These are phyloP conservation scores for Podila epicladia DNA, from an alignment of 192 early-diverging fungal genomes.

Conservation along the genomic window DNA sequence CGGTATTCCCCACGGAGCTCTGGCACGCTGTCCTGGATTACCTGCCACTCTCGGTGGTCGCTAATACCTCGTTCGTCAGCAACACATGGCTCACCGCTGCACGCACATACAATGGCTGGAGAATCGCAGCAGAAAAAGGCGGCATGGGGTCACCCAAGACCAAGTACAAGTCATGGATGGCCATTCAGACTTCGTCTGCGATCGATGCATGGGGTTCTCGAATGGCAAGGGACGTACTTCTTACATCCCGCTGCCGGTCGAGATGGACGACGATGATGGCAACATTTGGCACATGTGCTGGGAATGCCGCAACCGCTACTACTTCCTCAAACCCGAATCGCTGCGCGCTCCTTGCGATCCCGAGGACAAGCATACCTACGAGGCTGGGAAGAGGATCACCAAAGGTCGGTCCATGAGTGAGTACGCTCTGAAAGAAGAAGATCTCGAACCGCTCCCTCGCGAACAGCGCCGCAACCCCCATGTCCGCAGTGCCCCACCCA, in stretches of 20 bases:
- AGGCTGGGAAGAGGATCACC: neutral
- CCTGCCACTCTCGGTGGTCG: too few species aligned
- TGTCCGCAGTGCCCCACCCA: neutral
- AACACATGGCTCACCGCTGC: too few species aligned
- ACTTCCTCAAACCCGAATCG: neutral
- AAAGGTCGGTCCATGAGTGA: neutral
- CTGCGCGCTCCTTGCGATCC: neutral
- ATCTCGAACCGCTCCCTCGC: neutral
- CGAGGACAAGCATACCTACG: neutral
- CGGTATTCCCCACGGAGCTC: too few species aligned
- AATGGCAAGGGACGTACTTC: neutral
- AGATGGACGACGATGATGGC: neutral
- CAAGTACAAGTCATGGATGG: too few species aligned
- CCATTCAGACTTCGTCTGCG: neutral
- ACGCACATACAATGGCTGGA: too few species aligned
- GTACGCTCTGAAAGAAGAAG: neutral
- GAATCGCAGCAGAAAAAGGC: too few species aligned
- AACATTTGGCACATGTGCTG: neutral
- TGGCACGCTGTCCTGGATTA: too few species aligned
- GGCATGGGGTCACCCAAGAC: too few species aligned
- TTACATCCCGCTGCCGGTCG: neutral
- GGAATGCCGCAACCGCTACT: neutral
- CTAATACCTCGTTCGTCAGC: too few species aligned
- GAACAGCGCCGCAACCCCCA: neutral
- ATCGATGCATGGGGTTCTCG: neutral